Percentiles rank a stretch among this genome's conserved stretches.
These are phyloP conservation scores for Entomophthora muscae DNA, from an alignment of 371 early-diverging fungal genomes.

Conservation along the genomic window DNA sequence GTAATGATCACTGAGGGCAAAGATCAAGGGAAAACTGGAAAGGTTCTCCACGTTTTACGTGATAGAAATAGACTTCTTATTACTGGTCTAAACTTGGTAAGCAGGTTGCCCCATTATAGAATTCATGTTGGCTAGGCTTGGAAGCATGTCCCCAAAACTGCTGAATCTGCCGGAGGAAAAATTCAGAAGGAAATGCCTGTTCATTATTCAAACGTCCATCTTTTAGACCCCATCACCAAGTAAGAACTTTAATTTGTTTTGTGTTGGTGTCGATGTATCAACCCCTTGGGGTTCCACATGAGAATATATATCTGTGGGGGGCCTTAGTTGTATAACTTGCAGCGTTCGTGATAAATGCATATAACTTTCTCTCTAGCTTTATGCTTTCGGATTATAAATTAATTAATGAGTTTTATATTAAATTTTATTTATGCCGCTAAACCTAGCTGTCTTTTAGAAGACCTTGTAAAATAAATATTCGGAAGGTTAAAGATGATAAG, in stretches of 20 bases:
- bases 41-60: constrained; percentile 27
- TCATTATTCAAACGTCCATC: constrained; percentile 35
- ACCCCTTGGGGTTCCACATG: too few species aligned
- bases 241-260: too few species aligned
- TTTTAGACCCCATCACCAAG: constrained; percentile 38
- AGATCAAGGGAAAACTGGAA: constrained; percentile 42
- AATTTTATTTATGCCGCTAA: too few species aligned
- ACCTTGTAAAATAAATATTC: constrained; percentile 16
- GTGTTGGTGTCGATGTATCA: too few species aligned
- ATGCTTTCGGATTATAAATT: too few species aligned
- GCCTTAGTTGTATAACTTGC: too few species aligned
- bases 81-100: constrained; percentile 30
- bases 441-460: constrained; percentile 14
- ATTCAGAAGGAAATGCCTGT: constrained; percentile 41
- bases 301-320: too few species aligned
- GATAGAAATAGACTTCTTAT: constrained; percentile 32
- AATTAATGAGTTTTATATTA: too few species aligned
- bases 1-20: constrained; percentile 32
- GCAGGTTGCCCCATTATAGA: background rate
- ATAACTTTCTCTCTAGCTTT: too few species aligned
- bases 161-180: constrained; percentile 4
- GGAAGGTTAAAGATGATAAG: constrained; percentile 8
- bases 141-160: constrained; percentile 10
- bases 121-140: constrained; percentile 6
- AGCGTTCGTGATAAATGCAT: too few species aligned